Evolutionary conservation across 805 yeast species (phyloP).

Genomic region (Saccharomycopsis fermentans): DNA sequence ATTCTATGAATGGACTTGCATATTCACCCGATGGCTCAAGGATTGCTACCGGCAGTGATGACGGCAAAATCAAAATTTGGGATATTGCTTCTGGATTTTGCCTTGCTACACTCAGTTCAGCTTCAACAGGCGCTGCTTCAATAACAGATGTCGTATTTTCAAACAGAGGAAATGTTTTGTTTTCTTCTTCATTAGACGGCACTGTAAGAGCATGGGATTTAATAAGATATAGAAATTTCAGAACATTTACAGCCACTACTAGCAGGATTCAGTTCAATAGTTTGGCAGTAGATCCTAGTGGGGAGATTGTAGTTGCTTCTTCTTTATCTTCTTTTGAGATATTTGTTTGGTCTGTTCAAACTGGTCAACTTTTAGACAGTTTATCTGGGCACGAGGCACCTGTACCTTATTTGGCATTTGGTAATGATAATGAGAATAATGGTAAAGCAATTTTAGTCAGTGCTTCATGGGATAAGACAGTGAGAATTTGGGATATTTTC

Average conservation of each 20-base stretch:
- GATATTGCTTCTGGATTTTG: constrained; percentile 89
- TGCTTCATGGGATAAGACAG: constrained; percentile 94
- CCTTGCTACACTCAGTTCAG: constrained; percentile 63
- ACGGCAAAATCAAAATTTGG: constrained; percentile 96
- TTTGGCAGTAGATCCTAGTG: constrained; percentile 93
- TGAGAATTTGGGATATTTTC: constrained; percentile 87
- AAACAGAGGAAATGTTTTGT: constrained; percentile 71
- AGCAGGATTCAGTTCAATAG: constrained; percentile 78
- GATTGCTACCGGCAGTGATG: constrained; percentile 90
- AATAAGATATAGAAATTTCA: constrained; percentile 82
- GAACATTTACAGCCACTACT: constrained; percentile 81
- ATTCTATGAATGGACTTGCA: constrained; percentile 69
- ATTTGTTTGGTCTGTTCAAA: constrained; percentile 96
- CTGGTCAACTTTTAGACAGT: constrained; percentile 81
- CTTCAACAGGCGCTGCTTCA: constrained; percentile 34
- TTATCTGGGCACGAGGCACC: constrained; percentile 95
- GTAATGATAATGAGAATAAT: constrained; percentile 43
- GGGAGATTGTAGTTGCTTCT: constrained; percentile 94
- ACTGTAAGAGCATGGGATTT: constrained; percentile 97
- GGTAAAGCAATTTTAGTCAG: constrained; percentile 59
- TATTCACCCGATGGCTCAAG: constrained; percentile 94
- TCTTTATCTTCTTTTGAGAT: constrained; percentile 83
- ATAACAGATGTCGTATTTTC: constrained; percentile 86
- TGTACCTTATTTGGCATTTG: constrained; percentile 77
- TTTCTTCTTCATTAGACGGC: constrained; percentile 89